phyloP scores from a whole-genome alignment of 163 green algal species.

The Chlorella variabilis region DNA sequence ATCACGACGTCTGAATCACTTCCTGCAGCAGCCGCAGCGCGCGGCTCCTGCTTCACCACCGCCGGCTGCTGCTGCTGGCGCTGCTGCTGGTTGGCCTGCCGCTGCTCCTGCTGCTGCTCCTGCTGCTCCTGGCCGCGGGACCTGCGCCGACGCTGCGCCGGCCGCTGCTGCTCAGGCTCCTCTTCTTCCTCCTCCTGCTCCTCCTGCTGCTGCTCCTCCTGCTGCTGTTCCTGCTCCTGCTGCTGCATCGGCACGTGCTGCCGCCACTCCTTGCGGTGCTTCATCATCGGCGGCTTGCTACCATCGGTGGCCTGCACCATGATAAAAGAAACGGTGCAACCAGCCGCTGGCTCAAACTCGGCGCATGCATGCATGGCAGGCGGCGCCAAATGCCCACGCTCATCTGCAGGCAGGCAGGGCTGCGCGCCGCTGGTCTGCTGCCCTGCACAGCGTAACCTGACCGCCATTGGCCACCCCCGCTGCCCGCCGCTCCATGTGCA shows the following conservation, averaged over 20 bases:
- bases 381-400: too few species aligned
- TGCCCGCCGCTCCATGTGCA: too few species aligned
- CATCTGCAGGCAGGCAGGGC: too few species aligned
- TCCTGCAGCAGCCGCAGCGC: not conserved
- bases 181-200: not conserved
- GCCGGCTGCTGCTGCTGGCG: not conserved
- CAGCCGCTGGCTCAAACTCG: not conserved
- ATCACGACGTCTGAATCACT: not conserved
- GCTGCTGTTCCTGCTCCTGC: not conserved
- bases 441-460: too few species aligned
- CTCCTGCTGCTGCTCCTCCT: conserved; percentile 5
- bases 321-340: not conserved
- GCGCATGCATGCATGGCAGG: too few species aligned
- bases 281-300: not conserved
- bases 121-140: not conserved
- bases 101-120: not conserved
- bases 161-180: not conserved
- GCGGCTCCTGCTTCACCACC: not conserved
- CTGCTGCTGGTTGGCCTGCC: not conserved
- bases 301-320: not conserved
- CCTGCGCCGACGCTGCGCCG: not conserved
- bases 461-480: too few species aligned
- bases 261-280: conserved; percentile 17
- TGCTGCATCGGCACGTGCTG: not conserved
- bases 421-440: too few species aligned